Evolutionary conservation across 2,329 filamentous ascomycete species (phyloP), one percentile per base, ranked within the genome.

Genomic region (Rachicladosporium sp.): DNA sequence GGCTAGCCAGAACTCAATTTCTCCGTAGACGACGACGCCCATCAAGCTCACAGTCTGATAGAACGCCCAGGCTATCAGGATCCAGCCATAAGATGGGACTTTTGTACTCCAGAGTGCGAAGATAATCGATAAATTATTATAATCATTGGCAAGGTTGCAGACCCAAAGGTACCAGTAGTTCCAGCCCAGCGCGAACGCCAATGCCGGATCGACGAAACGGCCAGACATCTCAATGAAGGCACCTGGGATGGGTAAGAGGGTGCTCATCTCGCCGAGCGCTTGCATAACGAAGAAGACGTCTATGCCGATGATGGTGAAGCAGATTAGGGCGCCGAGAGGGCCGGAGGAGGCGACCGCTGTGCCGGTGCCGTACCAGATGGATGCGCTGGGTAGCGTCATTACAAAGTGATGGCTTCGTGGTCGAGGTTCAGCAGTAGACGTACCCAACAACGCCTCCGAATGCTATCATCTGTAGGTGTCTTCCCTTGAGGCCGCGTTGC

Each of bases 151-250:
- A 35, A 83, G 62, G 6, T 82, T 76, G 10, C 69, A 68, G 31
- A 70, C 69, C 76, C 76, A 80, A 41, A 82, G 77, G 51, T 80
- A 71, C 49, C 73, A 82, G 57, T 82, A 82, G 43, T 80, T 81
- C 78, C 78, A 82, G 5, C 79, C 80, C 0, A 84, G 69, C 1
- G 78, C 78, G 30, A 79, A 74, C 8, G 73, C 75, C 29, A 78
- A 57, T 10, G 69, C 69, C 2, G 70, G 69, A 48, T 78, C 73
- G 23, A 73, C 66, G 45, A 71, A 76, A 11, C 72, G 67, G 10
- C 61, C 63, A 40, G 23, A 27, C 23, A 27, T 27, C 23, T 27
- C 23, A 8, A 27, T 61, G 48, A 64, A 64, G 21, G 59, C 60
- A 23, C 62, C 62, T 40, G 60, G 59, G 32, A 64, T 56, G 1